These are phyloP conservation scores for Acorus calamus DNA, from an alignment of 106 monocot genomes.

Conservation along the genomic window DNA sequence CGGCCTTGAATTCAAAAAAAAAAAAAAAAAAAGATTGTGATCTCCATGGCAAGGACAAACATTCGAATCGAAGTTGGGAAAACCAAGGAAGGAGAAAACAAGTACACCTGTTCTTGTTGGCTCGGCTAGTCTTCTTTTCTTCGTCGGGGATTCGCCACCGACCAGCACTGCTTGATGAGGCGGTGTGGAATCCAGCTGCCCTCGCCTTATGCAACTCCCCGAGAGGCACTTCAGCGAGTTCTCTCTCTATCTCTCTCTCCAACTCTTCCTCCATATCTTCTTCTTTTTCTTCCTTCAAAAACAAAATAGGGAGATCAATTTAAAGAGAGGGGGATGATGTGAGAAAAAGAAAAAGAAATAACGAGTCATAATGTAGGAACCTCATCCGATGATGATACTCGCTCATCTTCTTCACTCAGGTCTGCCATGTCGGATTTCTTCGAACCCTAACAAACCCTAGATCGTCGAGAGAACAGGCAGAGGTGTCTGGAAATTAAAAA, in stretches of 20 bases:
- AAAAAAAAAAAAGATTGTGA: background rate
- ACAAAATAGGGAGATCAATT: too few species aligned
- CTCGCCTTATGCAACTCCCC: slow-evolving; percentile 66
- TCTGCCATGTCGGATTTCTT: too few species aligned
- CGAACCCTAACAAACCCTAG: too few species aligned
- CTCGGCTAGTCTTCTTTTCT: slow-evolving; percentile 25
- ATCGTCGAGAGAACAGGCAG: too few species aligned
- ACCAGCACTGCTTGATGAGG: background rate
- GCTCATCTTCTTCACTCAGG: too few species aligned
- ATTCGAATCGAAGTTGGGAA: background rate
- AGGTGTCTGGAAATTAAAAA: too few species aligned
- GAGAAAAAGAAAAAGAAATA: too few species aligned
- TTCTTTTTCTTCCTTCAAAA: too few species aligned
- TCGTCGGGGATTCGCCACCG: background rate
- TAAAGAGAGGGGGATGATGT: too few species aligned
- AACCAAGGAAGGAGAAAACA: background rate
- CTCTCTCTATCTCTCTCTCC: slow-evolving; percentile 46
- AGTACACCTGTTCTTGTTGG: slow-evolving; percentile 75
- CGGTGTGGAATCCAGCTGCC: slow-evolving; percentile 58
- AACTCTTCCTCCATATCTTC: too few species aligned
- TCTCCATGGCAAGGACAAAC: background rate
- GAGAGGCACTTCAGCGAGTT: slow-evolving; percentile 65
- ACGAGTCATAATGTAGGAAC: too few species aligned
- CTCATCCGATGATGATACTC: too few species aligned
- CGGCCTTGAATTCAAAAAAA: slow-evolving; percentile 31